Conservation (phyloP, 2,329 filamentous ascomycete genomes). For the Aureobasidium sp. region DNA sequence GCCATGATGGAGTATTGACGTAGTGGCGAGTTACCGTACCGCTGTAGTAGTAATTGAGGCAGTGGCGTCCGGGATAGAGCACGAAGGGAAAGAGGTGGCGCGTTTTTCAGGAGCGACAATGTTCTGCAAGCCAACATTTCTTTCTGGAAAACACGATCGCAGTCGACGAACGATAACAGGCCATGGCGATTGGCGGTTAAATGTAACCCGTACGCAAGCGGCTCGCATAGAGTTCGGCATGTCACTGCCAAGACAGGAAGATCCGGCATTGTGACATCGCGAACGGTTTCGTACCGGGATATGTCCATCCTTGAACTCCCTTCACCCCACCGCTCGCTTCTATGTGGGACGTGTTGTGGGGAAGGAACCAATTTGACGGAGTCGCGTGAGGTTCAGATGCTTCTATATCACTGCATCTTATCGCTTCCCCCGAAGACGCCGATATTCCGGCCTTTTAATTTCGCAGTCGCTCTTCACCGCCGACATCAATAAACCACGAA, state of each 20-base stretch:
- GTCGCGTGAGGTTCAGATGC: background rate
- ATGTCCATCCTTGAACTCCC: background rate
- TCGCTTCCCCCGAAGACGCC: background rate
- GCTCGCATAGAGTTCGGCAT: background rate
- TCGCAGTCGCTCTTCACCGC: background rate
- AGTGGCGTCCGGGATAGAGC: background rate
- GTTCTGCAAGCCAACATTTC: background rate
- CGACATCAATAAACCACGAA: background rate
- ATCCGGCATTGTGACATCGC: background rate
- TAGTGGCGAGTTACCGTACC: background rate
- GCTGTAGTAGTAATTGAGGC: background rate
- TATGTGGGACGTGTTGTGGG: background rate
- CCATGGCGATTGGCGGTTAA: background rate
- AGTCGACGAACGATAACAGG: background rate
- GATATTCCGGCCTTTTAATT: background rate
- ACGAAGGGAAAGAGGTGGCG: background rate
- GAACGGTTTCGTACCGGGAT: background rate
- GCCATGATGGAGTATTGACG: slow-evolving; percentile 2
- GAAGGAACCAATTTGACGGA: background rate
- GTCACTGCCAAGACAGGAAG: background rate
- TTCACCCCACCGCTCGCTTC: background rate
- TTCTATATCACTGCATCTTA: background rate
- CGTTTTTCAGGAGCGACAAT: background rate
- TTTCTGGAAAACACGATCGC: background rate
- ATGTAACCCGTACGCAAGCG: background rate